These are phyloP conservation scores for Mycena indigotica DNA, from an alignment of 768 basidiomycete genomes.

Conservation along the genomic window DNA sequence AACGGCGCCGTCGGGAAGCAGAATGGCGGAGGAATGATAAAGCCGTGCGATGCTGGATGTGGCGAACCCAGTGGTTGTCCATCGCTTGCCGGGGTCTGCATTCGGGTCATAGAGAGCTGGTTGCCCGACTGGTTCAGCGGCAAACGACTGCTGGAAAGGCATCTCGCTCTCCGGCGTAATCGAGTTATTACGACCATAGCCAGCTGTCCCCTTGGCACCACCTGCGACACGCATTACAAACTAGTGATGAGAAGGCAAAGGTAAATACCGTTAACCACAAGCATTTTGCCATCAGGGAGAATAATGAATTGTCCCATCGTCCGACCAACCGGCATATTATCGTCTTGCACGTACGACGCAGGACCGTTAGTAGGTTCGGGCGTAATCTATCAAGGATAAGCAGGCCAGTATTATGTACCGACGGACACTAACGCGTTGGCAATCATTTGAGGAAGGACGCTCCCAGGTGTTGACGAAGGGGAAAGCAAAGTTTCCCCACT, in stretches of 20 bases:
- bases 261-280: slow-evolving; percentile 61
- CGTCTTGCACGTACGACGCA: slow-evolving; percentile 68
- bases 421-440: slow-evolving; percentile 50
- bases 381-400: slow-evolving; percentile 47
- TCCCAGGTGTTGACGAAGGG: slow-evolving; percentile 76
- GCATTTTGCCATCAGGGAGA: slow-evolving; percentile 75
- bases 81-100: slow-evolving; percentile 70
- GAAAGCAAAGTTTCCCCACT: slow-evolving; percentile 77
- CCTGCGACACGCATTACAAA: too few species aligned
- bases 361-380: slow-evolving; percentile 81
- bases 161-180: slow-evolving; percentile 42
- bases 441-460: slow-evolving; percentile 68
- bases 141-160: slow-evolving; percentile 74
- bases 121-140: slow-evolving; percentile 73
- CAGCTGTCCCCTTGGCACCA: slow-evolving; percentile 82
- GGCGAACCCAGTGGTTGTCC: slow-evolving; percentile 66
- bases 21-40: slow-evolving; percentile 89
- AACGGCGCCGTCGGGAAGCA: slow-evolving; percentile 85
- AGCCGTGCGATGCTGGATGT: slow-evolving; percentile 72
- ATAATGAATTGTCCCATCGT: slow-evolving; percentile 93
- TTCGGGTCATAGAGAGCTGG: slow-evolving; percentile 87
- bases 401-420: neutral
- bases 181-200: slow-evolving; percentile 58
- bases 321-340: slow-evolving; percentile 72
- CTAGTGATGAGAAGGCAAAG: neutral